These are phyloP conservation scores for Phytopythium chamaehyphon DNA, from an alignment of 352 stramenopile genomes.

Conservation along the genomic window DNA sequence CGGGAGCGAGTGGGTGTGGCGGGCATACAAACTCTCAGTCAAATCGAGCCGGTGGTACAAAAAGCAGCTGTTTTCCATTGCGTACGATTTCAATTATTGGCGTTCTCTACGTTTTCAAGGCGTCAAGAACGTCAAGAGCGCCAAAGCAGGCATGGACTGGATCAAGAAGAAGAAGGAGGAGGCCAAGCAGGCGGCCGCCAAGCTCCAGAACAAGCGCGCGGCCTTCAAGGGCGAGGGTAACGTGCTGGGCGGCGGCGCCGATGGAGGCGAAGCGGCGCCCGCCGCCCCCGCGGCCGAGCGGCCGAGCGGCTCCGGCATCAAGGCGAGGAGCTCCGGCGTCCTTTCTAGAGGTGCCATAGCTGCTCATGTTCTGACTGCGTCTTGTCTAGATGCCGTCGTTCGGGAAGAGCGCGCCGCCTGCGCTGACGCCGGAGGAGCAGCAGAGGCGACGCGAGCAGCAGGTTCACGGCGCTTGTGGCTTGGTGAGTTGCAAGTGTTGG, in stretches of 20 bases:
- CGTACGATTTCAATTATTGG: too few relatives aligned
- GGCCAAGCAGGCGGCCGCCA: conserved; percentile 54
- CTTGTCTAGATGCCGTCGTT: conserved; percentile 38
- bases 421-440: conserved; percentile 51
- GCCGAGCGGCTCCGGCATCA: conserved; percentile 16
- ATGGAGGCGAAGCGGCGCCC: background rate
- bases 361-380: conserved; percentile 1
- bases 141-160: conserved; percentile 49
- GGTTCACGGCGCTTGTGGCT: conserved; percentile 23
- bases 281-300: conserved; percentile 7
- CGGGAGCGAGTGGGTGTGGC: background rate
- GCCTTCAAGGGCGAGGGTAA: conserved; percentile 65
- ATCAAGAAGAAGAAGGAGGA: conserved; percentile 83
- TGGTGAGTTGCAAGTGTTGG: too few relatives aligned
- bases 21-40: background rate
- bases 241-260: conserved; percentile 36
- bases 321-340: conserved; percentile 9
- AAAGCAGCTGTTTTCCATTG: too few relatives aligned
- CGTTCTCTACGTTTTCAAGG: too few relatives aligned
- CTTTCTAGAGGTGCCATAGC: background rate
- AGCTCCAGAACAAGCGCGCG: conserved; percentile 71
- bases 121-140: background rate
- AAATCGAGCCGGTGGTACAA: background rate
- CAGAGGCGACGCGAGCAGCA: conserved; percentile 52
- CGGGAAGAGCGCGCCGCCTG: conserved; percentile 27